Conservation (phyloP, 2,329 filamentous ascomycete genomes). For the Leptosphaerulina australis region DNA sequence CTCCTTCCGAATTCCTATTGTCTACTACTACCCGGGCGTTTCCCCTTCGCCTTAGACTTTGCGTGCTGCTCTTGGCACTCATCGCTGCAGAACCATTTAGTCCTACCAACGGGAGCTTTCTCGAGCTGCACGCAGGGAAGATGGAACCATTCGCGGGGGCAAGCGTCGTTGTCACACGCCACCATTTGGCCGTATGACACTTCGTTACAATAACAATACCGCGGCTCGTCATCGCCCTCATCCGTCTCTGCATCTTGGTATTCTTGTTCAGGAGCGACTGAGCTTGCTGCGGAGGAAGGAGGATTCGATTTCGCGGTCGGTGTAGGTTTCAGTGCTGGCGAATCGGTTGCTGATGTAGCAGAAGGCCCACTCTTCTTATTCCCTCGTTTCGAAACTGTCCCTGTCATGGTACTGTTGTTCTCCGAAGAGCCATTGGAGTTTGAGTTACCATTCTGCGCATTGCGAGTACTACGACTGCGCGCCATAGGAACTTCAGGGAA, state of each 20-base stretch:
- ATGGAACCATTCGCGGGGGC: conserved; percentile 71
- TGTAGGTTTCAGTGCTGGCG: conserved; percentile 35
- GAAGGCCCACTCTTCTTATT: conserved; percentile 44
- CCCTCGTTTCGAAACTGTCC: conserved; percentile 43
- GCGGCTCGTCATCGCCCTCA: conserved; percentile 57
- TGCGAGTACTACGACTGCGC: conserved; percentile 52
- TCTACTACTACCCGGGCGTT: conserved; percentile 46
- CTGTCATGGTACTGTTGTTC: conserved; percentile 47
- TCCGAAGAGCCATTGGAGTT: conserved; percentile 49
- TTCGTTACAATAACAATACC: conserved; percentile 70
- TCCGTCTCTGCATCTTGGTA: conserved; percentile 45
- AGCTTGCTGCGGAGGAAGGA: conserved; percentile 43
- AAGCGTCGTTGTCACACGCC: conserved; percentile 69
- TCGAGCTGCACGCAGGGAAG: conserved; percentile 67
- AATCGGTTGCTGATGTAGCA: conserved; percentile 31
- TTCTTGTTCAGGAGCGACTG: conserved; percentile 42
- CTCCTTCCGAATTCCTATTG: conserved; percentile 51
- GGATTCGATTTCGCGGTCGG: conserved; percentile 37
- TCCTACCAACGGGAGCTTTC: conserved; percentile 58
- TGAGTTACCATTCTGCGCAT: conserved; percentile 45
- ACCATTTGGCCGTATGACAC: conserved; percentile 72
- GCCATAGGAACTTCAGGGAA: conserved; percentile 53
- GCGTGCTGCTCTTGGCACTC: conserved; percentile 45
- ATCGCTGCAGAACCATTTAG: conserved; percentile 51
- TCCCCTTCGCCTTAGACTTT: conserved; percentile 42